Conservation (phyloP, 2,329 filamentous ascomycete genomes). For the Penicillium sp. region DNA sequence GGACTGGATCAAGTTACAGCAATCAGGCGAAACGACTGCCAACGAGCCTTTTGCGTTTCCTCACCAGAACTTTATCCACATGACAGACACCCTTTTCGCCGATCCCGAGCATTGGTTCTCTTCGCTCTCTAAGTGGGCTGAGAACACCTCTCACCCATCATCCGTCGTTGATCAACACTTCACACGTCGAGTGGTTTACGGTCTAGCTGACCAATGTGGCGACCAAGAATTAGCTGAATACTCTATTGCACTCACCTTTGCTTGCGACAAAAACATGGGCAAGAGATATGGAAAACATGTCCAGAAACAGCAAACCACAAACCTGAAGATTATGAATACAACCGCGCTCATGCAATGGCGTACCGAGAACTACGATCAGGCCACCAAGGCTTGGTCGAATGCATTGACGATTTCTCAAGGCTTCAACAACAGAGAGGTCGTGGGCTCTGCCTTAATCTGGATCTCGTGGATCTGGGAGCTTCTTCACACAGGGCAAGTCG, state of each 20-base stretch:
- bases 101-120: constrained; percentile 51
- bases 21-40: constrained; percentile 8
- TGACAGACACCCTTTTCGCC: constrained; percentile 58
- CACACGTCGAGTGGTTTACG: constrained; percentile 57
- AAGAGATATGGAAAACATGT: constrained; percentile 73
- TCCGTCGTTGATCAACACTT: constrained; percentile 47
- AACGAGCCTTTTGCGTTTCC: constrained; percentile 36
- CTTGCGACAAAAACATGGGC: constrained; percentile 55
- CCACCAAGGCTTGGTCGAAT: constrained; percentile 66
- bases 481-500: constrained; percentile 48
- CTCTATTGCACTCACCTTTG: constrained; percentile 66
- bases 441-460: constrained; percentile 53
- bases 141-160: constrained; percentile 24
- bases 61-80: constrained; percentile 41
- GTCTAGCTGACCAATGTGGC: constrained; percentile 51
- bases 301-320: constrained; percentile 67
- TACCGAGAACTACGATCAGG: constrained; percentile 58
- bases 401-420: constrained; percentile 61
- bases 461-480: constrained; percentile 68
- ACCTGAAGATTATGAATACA: constrained; percentile 71
- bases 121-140: constrained; percentile 36
- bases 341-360: constrained; percentile 73
- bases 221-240: constrained; percentile 66
- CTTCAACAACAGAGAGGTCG: constrained; percentile 36
- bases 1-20: constrained; percentile 26